Evolutionary conservation across 805 yeast genomes (phyloP).

Genomic region (Metschnikowia cubensis): DNA sequence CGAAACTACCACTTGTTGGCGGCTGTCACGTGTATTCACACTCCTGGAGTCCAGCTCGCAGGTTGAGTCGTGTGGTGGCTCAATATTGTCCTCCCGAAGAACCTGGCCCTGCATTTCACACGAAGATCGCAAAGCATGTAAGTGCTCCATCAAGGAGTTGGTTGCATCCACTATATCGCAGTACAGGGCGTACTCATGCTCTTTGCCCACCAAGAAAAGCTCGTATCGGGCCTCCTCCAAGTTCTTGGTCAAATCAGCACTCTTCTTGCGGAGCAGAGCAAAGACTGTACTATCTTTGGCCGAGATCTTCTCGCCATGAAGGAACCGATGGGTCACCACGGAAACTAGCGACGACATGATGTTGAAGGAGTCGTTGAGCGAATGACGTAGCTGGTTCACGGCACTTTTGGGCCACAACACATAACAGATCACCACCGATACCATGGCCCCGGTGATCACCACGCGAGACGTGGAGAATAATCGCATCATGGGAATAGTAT

Average conservation of each 20-base stretch:
- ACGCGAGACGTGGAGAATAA: constrained; percentile 53
- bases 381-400: constrained; percentile 37
- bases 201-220: constrained; percentile 50
- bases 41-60: constrained; percentile 15
- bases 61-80: neutral
- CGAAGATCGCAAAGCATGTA: constrained; percentile 66
- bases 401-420: constrained; percentile 64
- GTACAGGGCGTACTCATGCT: constrained; percentile 46
- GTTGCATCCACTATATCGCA: constrained; percentile 48
- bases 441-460: constrained; percentile 55
- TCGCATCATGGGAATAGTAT: constrained; percentile 52
- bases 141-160: constrained; percentile 47
- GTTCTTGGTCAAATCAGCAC: constrained; percentile 34
- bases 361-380: constrained; percentile 49
- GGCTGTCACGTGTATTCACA: constrained; percentile 24
- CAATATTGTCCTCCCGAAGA: constrained; percentile 28
- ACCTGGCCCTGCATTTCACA: constrained; percentile 63
- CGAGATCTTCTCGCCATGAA: constrained; percentile 44
- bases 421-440: constrained; percentile 59
- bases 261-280: constrained; percentile 36
- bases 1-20: constrained; percentile 20
- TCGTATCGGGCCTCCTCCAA: constrained; percentile 64
- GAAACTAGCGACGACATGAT: constrained; percentile 48
- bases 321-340: constrained; percentile 45
- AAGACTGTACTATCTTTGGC: constrained; percentile 36